phyloP scores from a whole-genome alignment of 2,329 filamentous ascomycete species.

The Stemphylium lycopersici region DNA sequence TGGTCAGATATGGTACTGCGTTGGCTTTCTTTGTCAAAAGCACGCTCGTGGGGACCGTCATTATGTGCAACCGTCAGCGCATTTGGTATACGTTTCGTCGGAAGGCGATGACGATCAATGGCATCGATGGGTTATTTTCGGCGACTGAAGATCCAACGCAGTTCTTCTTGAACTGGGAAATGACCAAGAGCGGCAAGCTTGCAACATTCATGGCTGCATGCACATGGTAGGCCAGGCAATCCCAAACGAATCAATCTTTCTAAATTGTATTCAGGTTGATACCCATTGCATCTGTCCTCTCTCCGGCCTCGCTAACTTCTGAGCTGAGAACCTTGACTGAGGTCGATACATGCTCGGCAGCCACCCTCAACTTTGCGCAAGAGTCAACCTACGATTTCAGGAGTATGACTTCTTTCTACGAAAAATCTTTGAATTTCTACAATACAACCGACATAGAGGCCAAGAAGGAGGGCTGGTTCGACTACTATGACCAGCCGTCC shows the following conservation, averaged over 20 bases:
- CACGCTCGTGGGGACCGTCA: slow-evolving; percentile 41
- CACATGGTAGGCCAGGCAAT: slow-evolving; percentile 35
- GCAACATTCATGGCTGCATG: slow-evolving; percentile 45
- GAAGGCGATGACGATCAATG: slow-evolving; percentile 47
- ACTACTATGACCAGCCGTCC: slow-evolving; percentile 48
- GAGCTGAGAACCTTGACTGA: slow-evolving; percentile 28
- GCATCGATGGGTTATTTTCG: slow-evolving; percentile 47
- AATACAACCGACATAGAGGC: slow-evolving; percentile 44
- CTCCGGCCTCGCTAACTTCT: slow-evolving; percentile 45
- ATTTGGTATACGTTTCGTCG: slow-evolving; percentile 48
- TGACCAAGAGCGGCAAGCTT: slow-evolving; percentile 45
- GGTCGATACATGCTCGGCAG: slow-evolving; percentile 33
- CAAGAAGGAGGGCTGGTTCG: slow-evolving; percentile 34
- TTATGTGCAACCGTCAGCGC: slow-evolving; percentile 46
- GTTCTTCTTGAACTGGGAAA: slow-evolving; percentile 44
- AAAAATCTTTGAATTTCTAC: slow-evolving; percentile 38
- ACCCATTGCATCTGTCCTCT: slow-evolving; percentile 46
- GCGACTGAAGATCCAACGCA: slow-evolving; percentile 45
- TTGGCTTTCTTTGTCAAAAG: slow-evolving; percentile 48
- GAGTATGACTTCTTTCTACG: slow-evolving; percentile 23
- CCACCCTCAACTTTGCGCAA: slow-evolving; percentile 41
- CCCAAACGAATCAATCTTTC: not conserved
- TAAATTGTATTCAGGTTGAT: slow-evolving; percentile 35
- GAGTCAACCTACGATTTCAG: slow-evolving; percentile 43
- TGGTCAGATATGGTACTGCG: slow-evolving; percentile 46